Evolutionary conservation across 208 protist species (phyloP), one percentile per base, ranked within the genome.

Genomic region (Wallacemonas rigidus): DNA sequence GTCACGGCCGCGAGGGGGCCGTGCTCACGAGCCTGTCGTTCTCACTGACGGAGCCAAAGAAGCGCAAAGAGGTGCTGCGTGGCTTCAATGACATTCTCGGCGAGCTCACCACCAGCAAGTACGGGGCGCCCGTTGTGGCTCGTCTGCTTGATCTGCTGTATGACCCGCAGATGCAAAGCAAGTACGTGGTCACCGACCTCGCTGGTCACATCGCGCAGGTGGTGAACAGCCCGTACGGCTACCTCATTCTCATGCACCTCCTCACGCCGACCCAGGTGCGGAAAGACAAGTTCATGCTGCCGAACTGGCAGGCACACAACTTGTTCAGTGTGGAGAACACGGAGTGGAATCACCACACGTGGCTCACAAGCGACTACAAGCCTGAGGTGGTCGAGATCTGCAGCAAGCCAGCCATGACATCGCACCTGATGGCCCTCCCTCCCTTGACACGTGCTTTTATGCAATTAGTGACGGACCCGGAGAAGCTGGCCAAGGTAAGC

Each of bases 61-160:
- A 88, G 74, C 83, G 90, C 8, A 95, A 95, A 72, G 87, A 92
- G 72, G 77, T 94, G n/a, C 75, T 97, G 71, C 83, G 83, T 14
- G 73, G 57, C 67, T 77, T 95, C 67, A 86, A 82, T 64, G 80
- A 86, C 5, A 83, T 88, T 56, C 81, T 97, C 40, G 85, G 85
- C 43, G 81, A 84, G 60, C 79, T 97, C 38, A 67, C 80, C 53
- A 89, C 84, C 17, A 83, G 75, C 73, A 97, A 97, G 81, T 94
- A 95, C 78, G 81, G 81, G 47, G 92, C 92, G 1, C 92, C 92
- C 7, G 80, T 95, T 12, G 81, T 97, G 53, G 89, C 92, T 14
- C 89, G 92, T 48, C 79, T 97, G 11, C 93, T 97, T 73, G 92
- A 97, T 55, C 71, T 95, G 11, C 72, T 95, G 36, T 97, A 97